Base-by-base conservation (phyloP, 2,329 filamentous ascomycete genomes). In the Fusarium ambrosium region DNA sequence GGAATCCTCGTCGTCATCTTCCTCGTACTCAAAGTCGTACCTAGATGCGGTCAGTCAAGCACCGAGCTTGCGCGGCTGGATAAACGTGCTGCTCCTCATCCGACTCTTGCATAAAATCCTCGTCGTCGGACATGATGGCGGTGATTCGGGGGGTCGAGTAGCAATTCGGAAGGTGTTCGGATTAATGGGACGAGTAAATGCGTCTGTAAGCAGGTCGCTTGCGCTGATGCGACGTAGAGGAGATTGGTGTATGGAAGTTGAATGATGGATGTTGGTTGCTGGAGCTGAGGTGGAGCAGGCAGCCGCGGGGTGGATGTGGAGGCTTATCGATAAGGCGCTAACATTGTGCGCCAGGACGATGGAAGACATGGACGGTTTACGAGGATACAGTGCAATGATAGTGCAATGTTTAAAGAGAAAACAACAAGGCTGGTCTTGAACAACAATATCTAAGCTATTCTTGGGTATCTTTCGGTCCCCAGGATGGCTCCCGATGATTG, bases 21-120 rank as follows among this genome's bases (percentile, higher is more conserved):
- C 97, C 82, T 98, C 96, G 84, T 98, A 98, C 81, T 98, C 96
- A 82, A 98, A 98, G 85, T 98, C 97, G 82, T 98, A 98, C 91
- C 85, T 86, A 64, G 13, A 62, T 22, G 13, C 14, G 14, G 68
- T 80, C 64, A 81, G 75, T 66, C 22, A 58, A 62, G 48, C 48
- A 43, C 48, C 62, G 20, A 27, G 66, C 61, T 56, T 69, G 53
- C 29, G 66, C 45, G 43, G 36, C 53, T 69, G 34, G 34, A 36
- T 41, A 29, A 56, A 76, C 81, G 68, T 76, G 84, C 84, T 85
- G 84, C 80, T 86, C 85, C 75, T 86, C 85, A 58, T 85, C 85
- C 39, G 85, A 86, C 79, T 86, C 84, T 73, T 86, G 85, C 85
- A 86, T 86, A 59, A 86, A 86, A 76, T 86, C 84, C 73, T 85